Evolutionary conservation across 1,284 basidiomycete species (phyloP).

Genomic region (Microbotryum saponariae): DNA sequence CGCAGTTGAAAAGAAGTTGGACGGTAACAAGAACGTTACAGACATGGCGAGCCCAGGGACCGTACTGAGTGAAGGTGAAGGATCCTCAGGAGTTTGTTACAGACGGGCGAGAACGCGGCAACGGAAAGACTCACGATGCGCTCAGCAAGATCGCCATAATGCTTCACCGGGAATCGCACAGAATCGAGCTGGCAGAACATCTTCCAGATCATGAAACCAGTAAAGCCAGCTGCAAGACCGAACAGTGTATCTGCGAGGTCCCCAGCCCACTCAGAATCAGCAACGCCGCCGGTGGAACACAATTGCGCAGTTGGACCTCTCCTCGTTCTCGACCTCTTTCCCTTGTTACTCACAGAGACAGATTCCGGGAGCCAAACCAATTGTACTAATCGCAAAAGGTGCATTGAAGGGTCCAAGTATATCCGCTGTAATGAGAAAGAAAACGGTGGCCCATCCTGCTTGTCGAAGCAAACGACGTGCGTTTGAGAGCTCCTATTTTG

Average conservation of each 20-base stretch:
- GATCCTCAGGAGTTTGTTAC: too few relatives aligned
- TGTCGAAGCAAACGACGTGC: constrained; percentile 41
- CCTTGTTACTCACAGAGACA: constrained; percentile 36
- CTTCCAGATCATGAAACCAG: constrained; percentile 53
- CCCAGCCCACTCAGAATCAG: too few relatives aligned
- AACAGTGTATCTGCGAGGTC: constrained; percentile 14
- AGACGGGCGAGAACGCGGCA: too few relatives aligned
- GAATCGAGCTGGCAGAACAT: constrained; percentile 56
- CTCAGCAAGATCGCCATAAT: constrained; percentile 54
- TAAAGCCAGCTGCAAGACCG: constrained; percentile 45
- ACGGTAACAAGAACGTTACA: constrained; percentile 49
- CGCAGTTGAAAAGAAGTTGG: constrained; percentile 54
- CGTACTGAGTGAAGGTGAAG: constrained; percentile 38
- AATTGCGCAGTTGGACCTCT: too few relatives aligned
- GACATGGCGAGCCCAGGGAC: constrained; percentile 45
- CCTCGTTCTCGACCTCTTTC: too few relatives aligned
- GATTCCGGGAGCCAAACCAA: constrained; percentile 53
- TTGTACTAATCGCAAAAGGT: constrained; percentile 53
- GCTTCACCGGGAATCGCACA: constrained; percentile 50
- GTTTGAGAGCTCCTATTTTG: constrained; percentile 47
- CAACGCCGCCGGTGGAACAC: too few relatives aligned
- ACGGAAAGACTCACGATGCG: constrained; percentile 41
- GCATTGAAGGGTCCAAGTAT: constrained; percentile 56
- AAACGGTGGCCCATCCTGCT: constrained; percentile 45
- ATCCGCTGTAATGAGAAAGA: constrained; percentile 49